These are phyloP conservation scores for Isoetes taiwanensis DNA, from an alignment of 75 land plant species.

Conservation along the genomic window DNA sequence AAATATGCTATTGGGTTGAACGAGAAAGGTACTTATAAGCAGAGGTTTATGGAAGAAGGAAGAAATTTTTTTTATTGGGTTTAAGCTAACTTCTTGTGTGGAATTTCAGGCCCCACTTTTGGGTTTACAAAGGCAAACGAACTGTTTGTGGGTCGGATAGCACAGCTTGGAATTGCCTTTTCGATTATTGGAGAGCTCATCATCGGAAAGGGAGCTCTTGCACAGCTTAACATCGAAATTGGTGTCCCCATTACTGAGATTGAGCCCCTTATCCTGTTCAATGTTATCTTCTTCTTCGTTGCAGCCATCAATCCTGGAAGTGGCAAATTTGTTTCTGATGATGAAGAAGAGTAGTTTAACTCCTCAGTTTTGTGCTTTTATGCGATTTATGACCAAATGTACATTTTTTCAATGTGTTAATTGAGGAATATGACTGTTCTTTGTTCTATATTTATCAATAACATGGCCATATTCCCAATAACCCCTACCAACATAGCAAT, in stretches of 20 bases:
- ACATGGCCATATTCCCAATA: too few species aligned
- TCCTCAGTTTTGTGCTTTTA: too few species aligned
- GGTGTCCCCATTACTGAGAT: slow-evolving; percentile 85
- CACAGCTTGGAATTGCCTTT: slow-evolving; percentile 89
- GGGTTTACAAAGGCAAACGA: slow-evolving; percentile 94
- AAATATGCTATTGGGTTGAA: slow-evolving; percentile 60
- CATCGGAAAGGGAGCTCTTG: slow-evolving; percentile 86
- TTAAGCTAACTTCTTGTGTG: neutral
- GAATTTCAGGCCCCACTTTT: slow-evolving; percentile 58
- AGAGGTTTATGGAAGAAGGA: too few species aligned
- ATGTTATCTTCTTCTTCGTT: slow-evolving; percentile 79
- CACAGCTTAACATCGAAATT: slow-evolving; percentile 90
- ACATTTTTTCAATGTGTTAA: too few species aligned
- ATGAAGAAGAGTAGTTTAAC: slow-evolving; percentile 50
- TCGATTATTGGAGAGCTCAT: slow-evolving; percentile 87
- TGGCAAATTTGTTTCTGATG: slow-evolving; percentile 79
- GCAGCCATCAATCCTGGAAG: slow-evolving; percentile 89
- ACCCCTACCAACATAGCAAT: too few species aligned
- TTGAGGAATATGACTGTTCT: too few species aligned
- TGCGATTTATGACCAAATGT: too few species aligned
- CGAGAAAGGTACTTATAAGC: slow-evolving; percentile 54
- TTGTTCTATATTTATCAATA: too few species aligned
- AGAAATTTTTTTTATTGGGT: too few species aligned
- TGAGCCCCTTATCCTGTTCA: slow-evolving; percentile 74
- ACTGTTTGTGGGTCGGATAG: slow-evolving; percentile 90